Base-by-base conservation (phyloP, 257 asterid genomes). In the Plantago elongata region DNA sequence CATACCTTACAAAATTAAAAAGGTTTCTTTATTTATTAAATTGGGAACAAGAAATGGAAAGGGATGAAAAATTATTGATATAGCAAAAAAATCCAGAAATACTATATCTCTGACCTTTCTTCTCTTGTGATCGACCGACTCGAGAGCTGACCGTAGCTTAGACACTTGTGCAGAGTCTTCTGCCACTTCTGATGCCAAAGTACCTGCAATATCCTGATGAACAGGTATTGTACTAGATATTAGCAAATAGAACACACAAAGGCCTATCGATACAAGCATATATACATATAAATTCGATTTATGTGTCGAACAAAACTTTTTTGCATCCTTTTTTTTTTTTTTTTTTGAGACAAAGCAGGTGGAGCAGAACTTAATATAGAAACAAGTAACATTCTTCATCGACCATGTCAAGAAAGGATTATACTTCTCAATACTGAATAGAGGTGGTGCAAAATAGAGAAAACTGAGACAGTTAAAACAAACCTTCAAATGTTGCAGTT, bases 41-140 rank as follows among this genome's bases (percentile, higher is more conserved):
- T 54, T 9, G 15, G 38, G 38, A 54, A 54, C 13, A n/a, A 12
- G 59, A 15, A 10, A 52, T 11, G 27, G 13, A 22, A 52, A 22
- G 14, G 58, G 30, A 11, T 27, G 43, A 18, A 54, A 54, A 34
- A 18, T 27, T 54, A 54, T 54, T 18, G 14, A 3, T 27, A 7
- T 34, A 34, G 8, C 40, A 34, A 57, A 56, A 3, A 43, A 27
- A 67, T 27, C 14, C 9, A 54, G 42, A 22, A 12, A 17, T 17
- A 27, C 40, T 9, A 64, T 51, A 67, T 48, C 66, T 55, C 79
- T 11, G 65, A 93, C 97, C 97, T 93, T 93, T 67, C 91, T 79
- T 84, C 99, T 78, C 91, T 93, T 93, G 88, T 85, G 96, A 81
- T 93, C 94, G 67, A 93, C 99, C 46, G 97, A 87, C 75, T 93